phyloP scores from a whole-genome alignment of 257 asterid genomes.

The Rhazya stricta region DNA sequence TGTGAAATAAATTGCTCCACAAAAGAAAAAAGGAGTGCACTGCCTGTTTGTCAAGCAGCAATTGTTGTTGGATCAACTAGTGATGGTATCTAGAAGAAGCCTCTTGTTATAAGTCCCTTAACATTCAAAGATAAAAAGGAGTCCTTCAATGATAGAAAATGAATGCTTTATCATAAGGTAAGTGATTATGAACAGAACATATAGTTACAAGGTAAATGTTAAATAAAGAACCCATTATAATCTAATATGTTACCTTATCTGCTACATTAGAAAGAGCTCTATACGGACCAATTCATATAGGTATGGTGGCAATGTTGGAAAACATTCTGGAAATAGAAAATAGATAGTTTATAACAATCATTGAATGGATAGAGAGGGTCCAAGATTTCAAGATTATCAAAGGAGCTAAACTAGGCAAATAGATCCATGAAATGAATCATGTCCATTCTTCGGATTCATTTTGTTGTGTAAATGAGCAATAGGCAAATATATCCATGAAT shows the following conservation, averaged over 20 bases:
- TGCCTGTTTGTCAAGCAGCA: slow-evolving; percentile 85
- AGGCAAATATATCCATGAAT: not conserved
- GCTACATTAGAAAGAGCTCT: slow-evolving; percentile 99
- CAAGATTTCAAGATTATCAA: not conserved
- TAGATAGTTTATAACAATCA: not conserved
- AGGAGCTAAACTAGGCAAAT: too few relatives aligned
- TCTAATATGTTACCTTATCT: slow-evolving; percentile 59
- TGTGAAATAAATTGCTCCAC: too few relatives aligned
- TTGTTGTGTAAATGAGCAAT: not conserved
- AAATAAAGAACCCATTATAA: slow-evolving; percentile 5
- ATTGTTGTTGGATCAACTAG: slow-evolving; percentile 89
- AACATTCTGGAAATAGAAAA: slow-evolving; percentile 59
- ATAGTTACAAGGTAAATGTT: not conserved
- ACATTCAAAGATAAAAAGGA: slow-evolving; percentile 25
- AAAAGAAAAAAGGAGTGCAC: too few relatives aligned
- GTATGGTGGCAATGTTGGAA: slow-evolving; percentile 96
- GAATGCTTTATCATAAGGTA: not conserved
- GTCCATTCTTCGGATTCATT: not conserved
- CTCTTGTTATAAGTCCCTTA: slow-evolving; percentile 92
- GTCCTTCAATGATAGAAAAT: slow-evolving; percentile 45
- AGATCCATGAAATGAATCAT: too few relatives aligned
- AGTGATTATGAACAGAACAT: not conserved
- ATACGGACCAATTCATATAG: slow-evolving; percentile 97
- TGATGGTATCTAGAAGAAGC: slow-evolving; percentile 99
- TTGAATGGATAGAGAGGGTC: not conserved